Base-by-base conservation (phyloP, 306 rosid species). In the Cucurbita ficifolia region DNA sequence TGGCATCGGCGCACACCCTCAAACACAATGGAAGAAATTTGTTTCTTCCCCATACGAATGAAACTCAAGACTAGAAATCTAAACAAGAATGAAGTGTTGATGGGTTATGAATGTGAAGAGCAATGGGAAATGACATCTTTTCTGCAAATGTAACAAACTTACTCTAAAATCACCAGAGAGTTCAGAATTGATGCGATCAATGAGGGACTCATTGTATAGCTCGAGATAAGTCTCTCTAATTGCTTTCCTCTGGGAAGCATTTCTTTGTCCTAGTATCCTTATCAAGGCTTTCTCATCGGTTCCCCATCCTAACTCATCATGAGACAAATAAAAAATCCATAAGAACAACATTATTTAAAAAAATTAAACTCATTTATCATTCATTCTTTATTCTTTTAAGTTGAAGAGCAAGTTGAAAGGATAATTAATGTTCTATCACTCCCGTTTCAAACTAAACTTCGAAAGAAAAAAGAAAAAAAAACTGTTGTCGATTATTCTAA, bases 91-190 rank as follows among this genome's bases (percentile, higher is more conserved):
- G 18, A 62, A 35, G 4, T 8, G 16, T 19, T 57, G 22, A 64
- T 1, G 1, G 46, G 35, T 10, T 8, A 40, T 18, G 21, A 40
- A n/a, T 59, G 65, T 59, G 65, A 14, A 17, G 50, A 17, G 6
- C 17, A 62, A 62, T 38, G 49, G 24, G 24, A 16, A 70, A 24
- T 49, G 24, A 17, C 6, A 24, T 68, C 19, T 45, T 33, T 8
- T 40, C 50, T n/a, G 51, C 52, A 64, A 71, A 10, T 29, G 43
- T 69, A 42, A 42, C 43, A 56, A 74, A 18, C 90, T 76, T 95
- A 95, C 99, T 80, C 89, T 39, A 78, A 87, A 95, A 83, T 95
- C 89, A 75, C 96, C 90, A 13, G 95, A 91, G 80, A 95, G 90
- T 81, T 89, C 92, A 19, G 88, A 77, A 12, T 79, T 17, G 58